Evolutionary conservation across 78 protist genomes (phyloP), one percentile per base, ranked within the genome.

Genomic region (Chrysochromulina tobinii): DNA sequence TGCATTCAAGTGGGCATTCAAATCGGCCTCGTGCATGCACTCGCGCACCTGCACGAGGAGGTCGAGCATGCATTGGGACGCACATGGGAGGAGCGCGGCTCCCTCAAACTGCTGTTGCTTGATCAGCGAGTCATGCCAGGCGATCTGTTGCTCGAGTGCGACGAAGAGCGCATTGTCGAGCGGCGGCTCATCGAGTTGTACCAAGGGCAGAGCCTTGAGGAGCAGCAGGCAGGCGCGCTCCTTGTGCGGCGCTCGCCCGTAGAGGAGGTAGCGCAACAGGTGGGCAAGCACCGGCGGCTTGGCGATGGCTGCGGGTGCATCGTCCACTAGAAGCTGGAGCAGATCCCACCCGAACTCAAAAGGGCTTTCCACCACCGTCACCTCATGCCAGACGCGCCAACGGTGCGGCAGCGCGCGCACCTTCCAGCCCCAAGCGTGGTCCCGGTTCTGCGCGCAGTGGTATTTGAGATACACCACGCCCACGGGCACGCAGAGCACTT

Each of bases 341-440:
- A 75, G 7, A 12, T 75, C 83, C 57, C 55, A 50, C 12, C 27
- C 57, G 57, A 0, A 12, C 14, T 5, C 58, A n/a, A 11, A n/a
- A 54, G 83, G 83, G 23, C 38, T 6, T 8, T 9, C 8, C 18
- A 50, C 27, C 57, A 18, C 20, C 57, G 54, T n/a, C 4, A 1
- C 14, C 58, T 75, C 57, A 7, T 12, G 38, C 27, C 58, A 25
- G 25, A n/a, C 83, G 58, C 58, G 58, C 83, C 83, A 75, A 1
- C 57, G 18, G 23, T 50, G 25, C 58, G 83, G 23, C 27, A n/a
- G 6, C 27, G 83, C 83, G 14, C 83, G 83, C 58, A 75, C 17
- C 83, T 75, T 75, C 23, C 9, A 75, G 83, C 83, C 83, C 83
- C 83, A 75, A 17, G 83, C 83, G 57, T 18, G 83, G 14, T 75